Evolutionary conservation across 2,329 filamentous ascomycete genomes (phyloP), one percentile per base, ranked within the genome.

Genomic region (Waltergamsia citrina): DNA sequence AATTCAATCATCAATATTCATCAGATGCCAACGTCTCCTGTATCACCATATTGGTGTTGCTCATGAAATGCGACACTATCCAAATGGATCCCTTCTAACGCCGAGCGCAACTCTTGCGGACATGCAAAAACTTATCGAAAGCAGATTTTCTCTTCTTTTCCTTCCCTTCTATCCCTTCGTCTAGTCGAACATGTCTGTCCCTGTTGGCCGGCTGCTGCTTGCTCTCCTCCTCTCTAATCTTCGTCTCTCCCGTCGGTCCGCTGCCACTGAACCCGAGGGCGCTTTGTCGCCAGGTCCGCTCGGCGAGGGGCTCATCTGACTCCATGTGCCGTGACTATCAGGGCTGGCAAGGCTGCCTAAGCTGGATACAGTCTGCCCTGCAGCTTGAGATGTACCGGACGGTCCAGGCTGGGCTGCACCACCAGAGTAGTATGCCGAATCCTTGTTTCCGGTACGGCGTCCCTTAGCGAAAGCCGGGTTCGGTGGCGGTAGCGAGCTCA

Each of bases 341-440:
- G 65, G 45, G 37, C 59, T 66, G 17, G 47, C 60, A 14, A 65
- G 43, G 37, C 59, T 69, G 35, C 53, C 62, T 29, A 65, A 41
- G 40, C 63, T 70, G 30, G 70, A 71, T 27, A 67, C 54, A 4
- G 68, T 69, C 34, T 52, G 50, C 4, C 43, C 49, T 22, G 53
- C 54, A 7, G 54, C 56, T 1, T 57, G 57, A 12, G 55, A 50
- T 2, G 62, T 56, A 7, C 59, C 62, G n/a, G 62, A 58, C 12
- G 62, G 61, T 3, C 62, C 59, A 3, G 63, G 56, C 38, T 59
- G 56, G 4, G 45, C 30, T 52, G 50, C n/a, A 9, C 15, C 21
- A 15, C 70, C 71, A 4, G 71, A 74, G 46, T 75, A 78, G 45
- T 79, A 78, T 7, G 71, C 71, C 29, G 71, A 75, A 46, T 80